Evolutionary conservation across 345 rosid species (phyloP), one percentile per base, ranked within the genome.

Genomic region (Chamaenerion angustifolium): DNA sequence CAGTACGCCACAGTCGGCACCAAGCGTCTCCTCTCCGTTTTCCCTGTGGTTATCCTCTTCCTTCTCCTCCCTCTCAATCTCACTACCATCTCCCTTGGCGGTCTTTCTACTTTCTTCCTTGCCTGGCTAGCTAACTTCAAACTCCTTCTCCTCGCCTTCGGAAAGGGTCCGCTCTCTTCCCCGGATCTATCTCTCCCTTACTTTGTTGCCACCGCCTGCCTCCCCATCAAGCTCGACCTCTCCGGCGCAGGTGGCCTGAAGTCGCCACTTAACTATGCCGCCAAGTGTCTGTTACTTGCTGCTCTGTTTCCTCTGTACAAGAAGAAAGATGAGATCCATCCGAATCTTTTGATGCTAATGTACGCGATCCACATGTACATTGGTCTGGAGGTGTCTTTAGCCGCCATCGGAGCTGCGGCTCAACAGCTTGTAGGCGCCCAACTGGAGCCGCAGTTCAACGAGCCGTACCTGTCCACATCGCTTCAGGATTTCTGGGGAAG

Each of bases 41-140:
- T 61, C 19, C 70, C 74, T 0, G 49, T 61, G 3, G 19, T 69
- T 18, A 50, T 23, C 42, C 55, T 69, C 56, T 69, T 69, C 60
- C 56, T 64, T 25, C 25, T 21, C 52, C 64, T 65, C 23, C 70
- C 70, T 51, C 61, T 69, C 44, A 43, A 37, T 0, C 60, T 65
- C 48, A 4, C 56, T 17, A 45, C 58, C 37, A 3, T 65, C 11
- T 40, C 64, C 43, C 43, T 69, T 2, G 13, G 45, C 16, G 40
- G 67, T 18, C 15, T 44, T 51, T 42, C 67, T 18, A 42, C 56
- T 18, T 52, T 71, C 61, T 71, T 56, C 61, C 3, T 71, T 1
- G 56, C 60, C 49, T 71, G 68, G 69, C 76, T 71, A 13, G 49
- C 57, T 43, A 71, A 66, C 55, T 63, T 71, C 71, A 59, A 66